A percentile compares a stretch with the other conserved stretches of the same genome.
Conservation (phyloP, 139 green algal species). For the Mesotaenium endlicherianum region DNA sequence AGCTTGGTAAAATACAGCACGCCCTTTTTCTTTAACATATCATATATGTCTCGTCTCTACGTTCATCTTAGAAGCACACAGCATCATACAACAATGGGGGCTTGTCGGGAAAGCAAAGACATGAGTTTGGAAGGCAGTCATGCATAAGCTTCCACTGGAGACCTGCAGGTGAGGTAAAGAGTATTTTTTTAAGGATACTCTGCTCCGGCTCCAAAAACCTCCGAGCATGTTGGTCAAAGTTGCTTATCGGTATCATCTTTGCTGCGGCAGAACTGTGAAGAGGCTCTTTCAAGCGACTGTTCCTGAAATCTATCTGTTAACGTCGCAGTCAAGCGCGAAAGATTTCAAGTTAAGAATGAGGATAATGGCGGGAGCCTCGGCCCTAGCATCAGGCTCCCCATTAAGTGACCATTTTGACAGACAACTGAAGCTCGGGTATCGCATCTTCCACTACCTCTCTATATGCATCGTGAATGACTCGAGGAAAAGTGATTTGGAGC, state of each 20-base stretch:
- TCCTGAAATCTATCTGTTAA: neutral
- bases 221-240: constrained; percentile 49
- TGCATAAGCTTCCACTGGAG: neutral
- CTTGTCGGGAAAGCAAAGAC: neutral
- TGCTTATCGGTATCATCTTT: constrained; percentile 47
- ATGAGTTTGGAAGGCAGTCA: neutral
- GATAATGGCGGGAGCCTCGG: neutral
- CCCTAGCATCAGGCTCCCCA: neutral
- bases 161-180: neutral
- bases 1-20: neutral
- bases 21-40: neutral
- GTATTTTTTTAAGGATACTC: constrained; percentile 22
- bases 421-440: neutral
- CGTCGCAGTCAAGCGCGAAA: neutral
- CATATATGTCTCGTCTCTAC: constrained; percentile 4
- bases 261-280: neutral
- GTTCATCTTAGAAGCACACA: neutral
- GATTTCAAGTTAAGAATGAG: neutral
- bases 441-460: no score
- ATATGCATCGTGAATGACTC: no score
- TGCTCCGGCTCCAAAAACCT: constrained; percentile 32
- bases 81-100: neutral
- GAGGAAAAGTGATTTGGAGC: no score
- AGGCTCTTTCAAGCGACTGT: neutral
- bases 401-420: neutral